These are phyloP conservation scores for Calycina herbarum DNA, from an alignment of 2,329 filamentous ascomycete genomes.

Conservation along the genomic window DNA sequence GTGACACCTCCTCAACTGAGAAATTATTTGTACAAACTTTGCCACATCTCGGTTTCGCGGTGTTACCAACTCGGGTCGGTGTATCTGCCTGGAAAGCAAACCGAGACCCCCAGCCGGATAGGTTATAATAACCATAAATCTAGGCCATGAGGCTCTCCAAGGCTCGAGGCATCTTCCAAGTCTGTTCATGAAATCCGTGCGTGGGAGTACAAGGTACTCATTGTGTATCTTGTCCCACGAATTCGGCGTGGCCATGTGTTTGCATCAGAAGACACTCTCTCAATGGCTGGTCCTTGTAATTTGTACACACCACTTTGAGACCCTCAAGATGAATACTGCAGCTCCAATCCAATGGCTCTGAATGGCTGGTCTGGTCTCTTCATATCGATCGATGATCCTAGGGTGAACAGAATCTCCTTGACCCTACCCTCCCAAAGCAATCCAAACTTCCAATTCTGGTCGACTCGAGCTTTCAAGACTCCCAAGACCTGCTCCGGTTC, in stretches of 20 bases:
- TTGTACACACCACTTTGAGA: not conserved
- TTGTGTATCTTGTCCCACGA: not conserved
- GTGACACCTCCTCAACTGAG: not conserved
- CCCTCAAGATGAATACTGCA: constrained; percentile 76
- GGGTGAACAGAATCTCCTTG: constrained; percentile 88
- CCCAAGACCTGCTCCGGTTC: constrained; percentile 71
- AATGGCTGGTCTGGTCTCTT: constrained; percentile 75
- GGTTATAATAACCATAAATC: not conserved
- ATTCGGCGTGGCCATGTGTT: constrained; percentile 3
- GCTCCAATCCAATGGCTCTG: constrained; percentile 72
- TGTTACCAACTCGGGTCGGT: not conserved
- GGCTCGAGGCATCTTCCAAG: not conserved
- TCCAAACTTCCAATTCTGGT: constrained; percentile 84
- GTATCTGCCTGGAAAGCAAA: not conserved
- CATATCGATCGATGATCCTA: constrained; percentile 83
- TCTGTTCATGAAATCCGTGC: not conserved
- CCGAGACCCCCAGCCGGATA: not conserved
- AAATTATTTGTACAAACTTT: not conserved
- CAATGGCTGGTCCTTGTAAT: not conserved
- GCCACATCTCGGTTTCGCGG: not conserved
- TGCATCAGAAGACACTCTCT: not conserved
- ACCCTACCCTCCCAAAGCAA: constrained; percentile 90
- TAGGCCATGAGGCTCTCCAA: not conserved
- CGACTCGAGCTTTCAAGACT: constrained; percentile 84
- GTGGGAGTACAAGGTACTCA: not conserved